Evolutionary conservation across 2,329 filamentous ascomycete species (phyloP), one percentile per base, ranked within the genome.

Genomic region (Zopfia rhizophila): DNA sequence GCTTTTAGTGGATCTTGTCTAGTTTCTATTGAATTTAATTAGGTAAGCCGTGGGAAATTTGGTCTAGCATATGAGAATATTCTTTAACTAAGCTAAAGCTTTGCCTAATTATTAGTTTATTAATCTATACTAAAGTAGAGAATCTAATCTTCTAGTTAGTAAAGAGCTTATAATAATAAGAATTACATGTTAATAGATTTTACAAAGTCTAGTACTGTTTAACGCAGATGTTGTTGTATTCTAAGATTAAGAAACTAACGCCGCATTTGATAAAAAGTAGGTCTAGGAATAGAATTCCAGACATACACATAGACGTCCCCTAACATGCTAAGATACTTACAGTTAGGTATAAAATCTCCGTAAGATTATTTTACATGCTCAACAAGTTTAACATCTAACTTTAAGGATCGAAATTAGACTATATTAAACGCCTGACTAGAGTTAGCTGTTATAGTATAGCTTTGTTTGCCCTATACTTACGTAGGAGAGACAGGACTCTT

Each of bases 401-500:
- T 46, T 28, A 28, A 33, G 29, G 31, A 43, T 35, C 33, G 39
- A 45, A 49, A 49, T 28, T 49, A 33, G 39, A 51, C 38, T 24
- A 47, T 27, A 23, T 42, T 43, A 29, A 22, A 24, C 37, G 31
- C 37, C 31, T 52, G 38, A 17, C 33, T 33, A 30, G 44, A 51
- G 48, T 51, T 21, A 23, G 31, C 43, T 43, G 38, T 24, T 36
- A 51, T 32, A 48, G 48, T 51, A 43, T 51, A 51, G 48, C 48
- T 51, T 33, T 21, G 17, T 21, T 16, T 45, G 29, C 48, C 48
- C 22, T 52, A 33, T 33, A 52, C 37, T 52, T 19, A 29, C n/a
- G 45, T 52, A 40, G 48, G 38, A 48, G 48, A 52, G 48, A 52
- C 45, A 31, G 45, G 40, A 32, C 40, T 53, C 29, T 53, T 45